Conservation (phyloP, 139 green algal genomes). For the Astrephomene gubernaculifera region DNA sequence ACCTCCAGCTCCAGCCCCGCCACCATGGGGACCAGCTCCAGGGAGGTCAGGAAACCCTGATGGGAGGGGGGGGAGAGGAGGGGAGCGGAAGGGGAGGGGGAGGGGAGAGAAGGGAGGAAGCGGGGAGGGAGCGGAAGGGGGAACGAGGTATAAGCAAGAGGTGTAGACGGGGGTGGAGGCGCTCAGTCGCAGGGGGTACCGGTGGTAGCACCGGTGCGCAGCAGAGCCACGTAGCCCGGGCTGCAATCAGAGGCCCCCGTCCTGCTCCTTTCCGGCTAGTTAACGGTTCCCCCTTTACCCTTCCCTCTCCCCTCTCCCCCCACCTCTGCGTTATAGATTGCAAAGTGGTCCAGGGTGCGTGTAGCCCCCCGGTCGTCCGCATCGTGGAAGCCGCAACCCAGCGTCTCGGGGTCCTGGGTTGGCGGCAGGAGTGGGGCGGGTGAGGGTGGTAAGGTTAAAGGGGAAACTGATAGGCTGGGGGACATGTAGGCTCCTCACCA, state of each 20-base stretch:
- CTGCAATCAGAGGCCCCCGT: too few species aligned
- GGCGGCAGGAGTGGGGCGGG: background rate
- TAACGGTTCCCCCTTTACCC: background rate
- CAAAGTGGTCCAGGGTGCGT: constrained; percentile 79
- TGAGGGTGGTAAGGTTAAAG: background rate
- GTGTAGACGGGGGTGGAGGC: background rate
- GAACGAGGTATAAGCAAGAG: background rate
- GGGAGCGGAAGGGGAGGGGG: too few species aligned
- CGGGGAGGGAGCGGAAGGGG: too few species aligned
- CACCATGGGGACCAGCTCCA: constrained; percentile 96
- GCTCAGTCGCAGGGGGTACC: background rate
- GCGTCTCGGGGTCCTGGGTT: constrained; percentile 11
- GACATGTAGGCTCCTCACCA: background rate
- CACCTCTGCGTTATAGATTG: constrained; percentile 78
- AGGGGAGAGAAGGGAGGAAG: too few species aligned
- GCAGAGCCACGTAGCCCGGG: too few species aligned
- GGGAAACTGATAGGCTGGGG: background rate
- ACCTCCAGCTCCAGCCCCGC: constrained; percentile 82
- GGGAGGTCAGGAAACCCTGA: constrained; percentile 78
- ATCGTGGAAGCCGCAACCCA: constrained; percentile 53
- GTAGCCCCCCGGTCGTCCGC: constrained; percentile 67
- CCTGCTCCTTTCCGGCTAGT: background rate
- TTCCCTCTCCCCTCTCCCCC: background rate
- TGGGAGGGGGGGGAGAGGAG: too few species aligned
- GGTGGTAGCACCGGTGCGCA: too few species aligned